These are phyloP conservation scores for Apiosordaria backusii DNA, from an alignment of 495 filamentous ascomycete genomes.

Conservation along the genomic window DNA sequence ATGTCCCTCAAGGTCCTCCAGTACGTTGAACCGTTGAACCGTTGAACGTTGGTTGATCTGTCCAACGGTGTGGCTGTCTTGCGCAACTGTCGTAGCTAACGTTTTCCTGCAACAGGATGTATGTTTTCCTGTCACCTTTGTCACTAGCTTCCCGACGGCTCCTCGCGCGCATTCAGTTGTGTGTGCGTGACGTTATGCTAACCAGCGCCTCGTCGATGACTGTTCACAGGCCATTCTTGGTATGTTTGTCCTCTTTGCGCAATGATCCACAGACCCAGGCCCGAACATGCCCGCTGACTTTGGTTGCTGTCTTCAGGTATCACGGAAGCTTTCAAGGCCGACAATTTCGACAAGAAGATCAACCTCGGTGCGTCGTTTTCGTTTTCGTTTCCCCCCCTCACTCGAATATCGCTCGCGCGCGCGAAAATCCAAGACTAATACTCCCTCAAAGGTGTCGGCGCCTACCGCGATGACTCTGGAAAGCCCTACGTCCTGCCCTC, in stretches of 20 bases:
- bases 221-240: conserved; percentile 68
- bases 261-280: background rate
- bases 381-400: conserved; percentile 4
- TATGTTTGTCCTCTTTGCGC: conserved; percentile 37
- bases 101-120: conserved; percentile 49
- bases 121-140: conserved; percentile 40
- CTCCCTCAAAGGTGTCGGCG: conserved; percentile 61
- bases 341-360: conserved; percentile 88
- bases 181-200: conserved; percentile 16
- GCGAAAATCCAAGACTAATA: background rate
- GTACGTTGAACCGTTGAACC: conserved; percentile 65
- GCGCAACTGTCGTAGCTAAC: conserved; percentile 6
- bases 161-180: background rate
- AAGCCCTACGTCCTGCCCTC: conserved; percentile 97
- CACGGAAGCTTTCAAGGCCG: conserved; percentile 98
- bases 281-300: conserved; percentile 12
- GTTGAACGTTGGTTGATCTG: background rate
- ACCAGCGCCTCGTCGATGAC: conserved; percentile 14
- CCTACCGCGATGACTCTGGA: conserved; percentile 89
- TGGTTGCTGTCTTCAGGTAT: conserved; percentile 56
- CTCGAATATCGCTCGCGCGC: background rate
- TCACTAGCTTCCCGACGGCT: background rate
- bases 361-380: conserved; percentile 68
- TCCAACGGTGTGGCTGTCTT: background rate
- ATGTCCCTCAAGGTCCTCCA: conserved; percentile 88